phyloP scores from a whole-genome alignment of 768 basidiomycete species.

The Brasilioporus rufonigricans region DNA sequence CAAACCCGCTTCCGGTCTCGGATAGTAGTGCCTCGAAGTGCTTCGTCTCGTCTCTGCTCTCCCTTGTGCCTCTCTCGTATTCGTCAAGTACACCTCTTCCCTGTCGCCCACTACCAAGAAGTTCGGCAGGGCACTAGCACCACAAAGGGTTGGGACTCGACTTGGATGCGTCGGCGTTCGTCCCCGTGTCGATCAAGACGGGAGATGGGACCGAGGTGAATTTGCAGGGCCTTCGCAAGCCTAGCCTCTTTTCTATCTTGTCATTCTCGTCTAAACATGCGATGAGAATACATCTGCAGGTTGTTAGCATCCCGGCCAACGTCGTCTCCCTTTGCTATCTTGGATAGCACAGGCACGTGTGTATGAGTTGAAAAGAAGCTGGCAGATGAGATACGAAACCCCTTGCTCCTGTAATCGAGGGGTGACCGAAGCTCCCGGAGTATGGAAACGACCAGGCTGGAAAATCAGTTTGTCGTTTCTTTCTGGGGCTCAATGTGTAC shows the following conservation, averaged over 20 bases:
- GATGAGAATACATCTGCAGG: background rate
- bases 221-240: slow-evolving; percentile 17
- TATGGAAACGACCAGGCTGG: too few relatives aligned
- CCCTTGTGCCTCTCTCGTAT: slow-evolving; percentile 29
- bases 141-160: slow-evolving; percentile 14
- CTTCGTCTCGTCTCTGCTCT: slow-evolving; percentile 24
- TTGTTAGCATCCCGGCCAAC: slow-evolving; percentile 22
- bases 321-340: slow-evolving; percentile 27
- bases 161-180: slow-evolving; percentile 24
- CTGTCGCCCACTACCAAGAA: slow-evolving; percentile 24
- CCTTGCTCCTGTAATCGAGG: too few relatives aligned
- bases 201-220: slow-evolving; percentile 14
- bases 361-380: background rate
- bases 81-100: slow-evolving; percentile 21
- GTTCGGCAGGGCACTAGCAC: slow-evolving; percentile 19
- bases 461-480: too few relatives aligned
- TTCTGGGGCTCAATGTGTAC: too few relatives aligned
- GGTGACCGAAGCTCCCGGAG: too few relatives aligned
- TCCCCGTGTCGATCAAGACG: slow-evolving; percentile 24
- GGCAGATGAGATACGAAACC: too few relatives aligned
- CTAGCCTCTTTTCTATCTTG: slow-evolving; percentile 26
- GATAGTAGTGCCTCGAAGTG: slow-evolving; percentile 28
- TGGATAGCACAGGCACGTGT: slow-evolving; percentile 21
- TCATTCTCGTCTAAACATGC: background rate
- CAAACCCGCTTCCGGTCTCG: background rate